These are phyloP conservation scores for Gilbertella persicaria DNA, from an alignment of 371 early-diverging fungal genomes.

Conservation along the genomic window DNA sequence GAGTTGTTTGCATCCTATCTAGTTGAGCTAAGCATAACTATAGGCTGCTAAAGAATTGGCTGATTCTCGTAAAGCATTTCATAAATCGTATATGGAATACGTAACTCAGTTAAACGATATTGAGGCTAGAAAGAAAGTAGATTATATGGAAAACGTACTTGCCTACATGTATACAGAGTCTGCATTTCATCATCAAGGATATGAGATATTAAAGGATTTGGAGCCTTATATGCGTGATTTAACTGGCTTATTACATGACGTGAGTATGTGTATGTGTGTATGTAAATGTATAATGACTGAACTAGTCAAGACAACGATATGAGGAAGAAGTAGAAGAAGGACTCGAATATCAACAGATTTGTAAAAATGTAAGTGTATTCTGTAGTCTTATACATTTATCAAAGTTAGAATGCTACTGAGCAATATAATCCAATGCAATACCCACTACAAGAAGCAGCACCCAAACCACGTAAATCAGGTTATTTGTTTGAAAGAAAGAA, in stretches of 20 bases:
- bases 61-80: conserved; percentile 61
- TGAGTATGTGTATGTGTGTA: too few relatives aligned
- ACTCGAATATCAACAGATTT: conserved; percentile 30
- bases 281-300: too few relatives aligned
- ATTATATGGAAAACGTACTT: conserved; percentile 76
- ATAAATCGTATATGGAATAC: conserved; percentile 68
- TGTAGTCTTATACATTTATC: neutral
- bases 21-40: neutral
- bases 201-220: conserved; percentile 71
- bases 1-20: neutral
- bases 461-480: conserved; percentile 54
- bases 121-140: conserved; percentile 69
- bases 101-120: conserved; percentile 66
- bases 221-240: conserved; percentile 78
- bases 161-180: conserved; percentile 75
- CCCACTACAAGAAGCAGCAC: neutral
- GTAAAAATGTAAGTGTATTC: conserved; percentile 23
- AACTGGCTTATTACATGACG: conserved; percentile 56
- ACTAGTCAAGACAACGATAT: conserved; percentile 44
- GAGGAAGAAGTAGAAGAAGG: conserved; percentile 42
- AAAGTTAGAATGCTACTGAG: conserved; percentile 24
- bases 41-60: conserved; percentile 64
- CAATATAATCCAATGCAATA: conserved; percentile 36
- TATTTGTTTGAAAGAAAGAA: conserved; percentile 76
- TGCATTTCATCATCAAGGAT: conserved; percentile 77